Evolutionary conservation across 306 rosid genomes (phyloP), one percentile per base, ranked within the genome.

Genomic region (Rubus idaeus): DNA sequence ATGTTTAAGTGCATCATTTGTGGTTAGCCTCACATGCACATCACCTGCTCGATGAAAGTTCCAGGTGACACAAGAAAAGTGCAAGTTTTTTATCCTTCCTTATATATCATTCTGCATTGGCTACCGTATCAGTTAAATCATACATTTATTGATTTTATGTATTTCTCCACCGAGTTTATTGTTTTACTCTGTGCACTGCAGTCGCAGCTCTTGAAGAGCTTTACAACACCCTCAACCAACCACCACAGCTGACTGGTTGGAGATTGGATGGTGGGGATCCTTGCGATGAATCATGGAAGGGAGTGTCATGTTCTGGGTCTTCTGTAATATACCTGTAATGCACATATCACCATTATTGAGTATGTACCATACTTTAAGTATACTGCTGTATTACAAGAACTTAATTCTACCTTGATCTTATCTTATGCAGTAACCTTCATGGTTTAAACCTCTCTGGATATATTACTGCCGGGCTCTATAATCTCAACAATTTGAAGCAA

Each of bases 271-370:
- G 91, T 49, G 82, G 75, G 53, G 97, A 95, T 86, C 99, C 99
- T 74, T 95, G 99, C 71, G 88, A 67, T 78, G 92, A 95, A 82
- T 84, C 88, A 78, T 95, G 97, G 99, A 77, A 79, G 4, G 99
- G 99, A 84, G 96, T 92, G 14, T 86, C 85, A 55, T 95, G 97
- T 83, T 88, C 80, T 78, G 92, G 88, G 1, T 83, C 97, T 44
- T 92, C 97, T 49, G 87, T 95, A 73, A 82, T 95, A 71, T 84
- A 89, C 85, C 86, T 95, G 99, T 92, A 92, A 87, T 75, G 60
- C 76, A 39, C 69, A 18, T 60, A 39, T 51, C 73, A 74, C 78
- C 73, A 8, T 58, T 40, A 3, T 7, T 37, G 21, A 35, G 35
- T 65, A 58, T 66, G 56, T 67, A 6, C 26, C 60, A 13, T 74